Conservation (phyloP, 1,139 yeast species). For the Scheffersomyces segobiensis region DNA sequence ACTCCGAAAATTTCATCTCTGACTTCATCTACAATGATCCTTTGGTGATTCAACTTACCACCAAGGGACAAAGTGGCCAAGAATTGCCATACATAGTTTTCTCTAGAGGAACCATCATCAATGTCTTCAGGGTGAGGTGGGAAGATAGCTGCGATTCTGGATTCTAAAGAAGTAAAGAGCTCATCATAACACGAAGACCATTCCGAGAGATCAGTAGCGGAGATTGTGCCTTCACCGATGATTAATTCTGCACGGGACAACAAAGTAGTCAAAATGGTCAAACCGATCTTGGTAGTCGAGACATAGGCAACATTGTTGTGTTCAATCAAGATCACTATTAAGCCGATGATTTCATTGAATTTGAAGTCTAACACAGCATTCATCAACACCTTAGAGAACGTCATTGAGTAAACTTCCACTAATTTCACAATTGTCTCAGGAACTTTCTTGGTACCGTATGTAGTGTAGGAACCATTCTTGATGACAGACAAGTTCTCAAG, state of each 20-base stretch:
- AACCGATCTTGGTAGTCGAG: conserved; percentile 82
- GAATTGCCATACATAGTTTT: conserved; percentile 90
- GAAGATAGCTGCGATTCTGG: conserved; percentile 76
- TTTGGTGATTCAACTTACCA: conserved; percentile 90
- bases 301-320: conserved; percentile 73
- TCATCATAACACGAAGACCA: conserved; percentile 87
- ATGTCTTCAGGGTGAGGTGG: conserved; percentile 62
- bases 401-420: conserved; percentile 77
- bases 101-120: conserved; percentile 66
- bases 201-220: conserved; percentile 60
- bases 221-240: conserved; percentile 72
- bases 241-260: conserved; percentile 91
- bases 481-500: conserved; percentile 80
- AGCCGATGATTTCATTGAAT: conserved; percentile 80
- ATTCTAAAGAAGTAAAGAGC: conserved; percentile 77
- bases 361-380: conserved; percentile 82
- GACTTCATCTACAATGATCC: conserved; percentile 92
- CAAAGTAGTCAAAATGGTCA: conserved; percentile 82
- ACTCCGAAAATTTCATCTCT: conserved; percentile 92
- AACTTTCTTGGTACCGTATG: conserved; percentile 51
- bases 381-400: conserved; percentile 84
- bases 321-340: conserved; percentile 70
- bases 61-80: conserved; percentile 92
- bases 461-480: conserved; percentile 74
- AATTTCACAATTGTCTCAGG: conserved; percentile 61